Evolutionary conservation across 2,329 filamentous ascomycete genomes (phyloP).

Genomic region (Aspergillus cejpii): DNA sequence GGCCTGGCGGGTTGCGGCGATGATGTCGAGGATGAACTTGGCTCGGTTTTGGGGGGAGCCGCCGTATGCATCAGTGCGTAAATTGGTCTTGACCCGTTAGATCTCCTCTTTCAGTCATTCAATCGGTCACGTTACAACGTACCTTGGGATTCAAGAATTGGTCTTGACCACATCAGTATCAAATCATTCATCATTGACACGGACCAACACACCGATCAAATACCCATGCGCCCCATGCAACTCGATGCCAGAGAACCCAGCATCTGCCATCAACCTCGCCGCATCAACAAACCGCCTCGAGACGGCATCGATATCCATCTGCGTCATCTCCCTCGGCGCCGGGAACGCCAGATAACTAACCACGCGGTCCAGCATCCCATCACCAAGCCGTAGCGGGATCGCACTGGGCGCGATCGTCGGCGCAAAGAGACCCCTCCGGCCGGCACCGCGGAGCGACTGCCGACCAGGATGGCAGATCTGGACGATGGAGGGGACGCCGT

Average conservation of each 20-base stretch:
- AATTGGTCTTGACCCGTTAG: slow-evolving; percentile 35
- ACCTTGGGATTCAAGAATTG: slow-evolving; percentile 37
- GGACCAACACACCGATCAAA: slow-evolving; percentile 40
- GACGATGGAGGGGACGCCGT: slow-evolving; percentile 40
- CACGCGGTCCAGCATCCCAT: slow-evolving; percentile 33
- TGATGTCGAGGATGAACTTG: slow-evolving; percentile 43
- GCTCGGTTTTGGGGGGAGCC: slow-evolving; percentile 43
- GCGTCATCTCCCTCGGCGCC: slow-evolving; percentile 52
- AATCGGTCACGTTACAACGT: too few species aligned
- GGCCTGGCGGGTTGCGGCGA: slow-evolving; percentile 37
- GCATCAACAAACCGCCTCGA: slow-evolving; percentile 49
- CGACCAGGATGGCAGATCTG: slow-evolving; percentile 43
- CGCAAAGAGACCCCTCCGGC: slow-evolving; percentile 30
- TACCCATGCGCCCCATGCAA: slow-evolving; percentile 51
- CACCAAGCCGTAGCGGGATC: slow-evolving; percentile 37
- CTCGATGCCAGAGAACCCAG: slow-evolving; percentile 50
- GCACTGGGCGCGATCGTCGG: slow-evolving; percentile 34
- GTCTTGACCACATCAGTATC: slow-evolving; percentile 17
- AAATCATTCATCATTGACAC: not conserved
- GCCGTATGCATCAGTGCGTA: slow-evolving; percentile 45
- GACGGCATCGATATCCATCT: slow-evolving; percentile 49
- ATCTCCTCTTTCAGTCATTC: too few species aligned
- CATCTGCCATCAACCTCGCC: slow-evolving; percentile 46
- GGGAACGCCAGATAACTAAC: slow-evolving; percentile 34
- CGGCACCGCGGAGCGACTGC: slow-evolving; percentile 39